Evolutionary conservation across 148 eudicot genomes (phyloP).

Genomic region (Chenopodium suecicum): DNA sequence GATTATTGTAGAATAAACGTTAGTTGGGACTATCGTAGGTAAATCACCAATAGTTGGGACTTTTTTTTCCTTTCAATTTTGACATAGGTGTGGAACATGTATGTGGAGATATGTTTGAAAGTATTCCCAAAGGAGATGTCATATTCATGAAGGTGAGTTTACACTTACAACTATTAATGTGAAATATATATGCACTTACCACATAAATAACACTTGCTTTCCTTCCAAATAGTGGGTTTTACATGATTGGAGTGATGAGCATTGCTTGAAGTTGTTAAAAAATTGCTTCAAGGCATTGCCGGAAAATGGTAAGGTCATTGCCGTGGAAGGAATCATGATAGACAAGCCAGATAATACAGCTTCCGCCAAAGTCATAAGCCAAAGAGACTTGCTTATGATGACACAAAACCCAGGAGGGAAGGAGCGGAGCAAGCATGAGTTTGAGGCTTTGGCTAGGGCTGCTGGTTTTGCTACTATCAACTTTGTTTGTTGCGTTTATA

Average conservation of each 20-base stretch:
- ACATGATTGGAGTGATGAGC: background rate
- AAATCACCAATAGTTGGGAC: too few species aligned
- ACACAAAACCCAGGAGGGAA: background rate
- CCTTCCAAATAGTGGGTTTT: background rate
- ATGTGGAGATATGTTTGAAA: conserved; percentile 26
- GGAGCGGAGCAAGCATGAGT: background rate
- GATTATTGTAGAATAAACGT: too few species aligned
- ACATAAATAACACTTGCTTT: too few species aligned
- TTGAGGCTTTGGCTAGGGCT: background rate
- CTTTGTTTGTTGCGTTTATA: background rate
- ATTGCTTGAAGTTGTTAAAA: background rate
- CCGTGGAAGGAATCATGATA: background rate
- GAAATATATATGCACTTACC: too few species aligned
- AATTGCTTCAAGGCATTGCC: background rate
- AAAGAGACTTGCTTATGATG: background rate
- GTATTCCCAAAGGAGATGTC: conserved; percentile 25
- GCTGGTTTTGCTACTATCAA: background rate
- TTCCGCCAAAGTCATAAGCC: background rate
- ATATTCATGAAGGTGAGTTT: conserved; percentile 24
- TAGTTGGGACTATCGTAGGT: too few species aligned
- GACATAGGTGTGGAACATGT: conserved; percentile 14
- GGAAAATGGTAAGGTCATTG: background rate
- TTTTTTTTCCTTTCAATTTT: background rate
- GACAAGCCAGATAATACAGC: background rate
- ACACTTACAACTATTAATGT: too few species aligned